Base-by-base conservation (phyloP, 257 asterid genomes). In the Solanum piurae region DNA sequence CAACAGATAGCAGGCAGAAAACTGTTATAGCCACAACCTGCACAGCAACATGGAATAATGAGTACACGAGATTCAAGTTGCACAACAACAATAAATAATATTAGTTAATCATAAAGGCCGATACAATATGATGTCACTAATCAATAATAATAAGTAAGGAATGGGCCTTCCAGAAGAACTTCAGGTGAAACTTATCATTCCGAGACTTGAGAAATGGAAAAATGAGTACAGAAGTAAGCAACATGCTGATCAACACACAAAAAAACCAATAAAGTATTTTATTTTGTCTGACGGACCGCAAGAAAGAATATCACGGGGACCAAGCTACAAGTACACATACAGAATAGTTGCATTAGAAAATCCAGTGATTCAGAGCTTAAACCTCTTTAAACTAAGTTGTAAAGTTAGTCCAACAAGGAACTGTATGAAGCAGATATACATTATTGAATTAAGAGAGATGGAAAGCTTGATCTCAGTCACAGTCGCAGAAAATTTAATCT, bases 11-110 rank as follows among this genome's bases (percentile, higher is more conserved):
- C 87, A 96, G 92, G 94, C 93, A 96, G 89, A 96, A 97, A 40
- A 97, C 98, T 86, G 99, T 97, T 90, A 97, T 97, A 27, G 99
- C 99, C 93, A 96, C 98, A 40, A 97, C 98, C 99, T 97, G 95
- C 92, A 89, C 87, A 86, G 37, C 84, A 85, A 69, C 18, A 85
- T 18, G 86, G 69, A 82, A 40, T 25, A 38, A 77, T 88, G 73
- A 89, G 73, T 69, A 72, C 33, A 60, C 60, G 12, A 82, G 74
- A 46, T 86, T 52, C 72, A 52, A 82, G 69, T 82, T 82, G 42
- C 42, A 82, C 69, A 82, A 29, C 20, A 46, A 18, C 69, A 10
- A 80, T 29, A 27, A 21, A 49, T 10, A 5, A 27, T 44, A 80
- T 16, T 18, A 14, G 38, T 9, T 46, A 29, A 80, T 29, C 69